Percentiles rank a stretch among this genome's conserved stretches.
phyloP scores from a whole-genome alignment of 805 yeast species.

The Barnettozyma sucrosica region DNA sequence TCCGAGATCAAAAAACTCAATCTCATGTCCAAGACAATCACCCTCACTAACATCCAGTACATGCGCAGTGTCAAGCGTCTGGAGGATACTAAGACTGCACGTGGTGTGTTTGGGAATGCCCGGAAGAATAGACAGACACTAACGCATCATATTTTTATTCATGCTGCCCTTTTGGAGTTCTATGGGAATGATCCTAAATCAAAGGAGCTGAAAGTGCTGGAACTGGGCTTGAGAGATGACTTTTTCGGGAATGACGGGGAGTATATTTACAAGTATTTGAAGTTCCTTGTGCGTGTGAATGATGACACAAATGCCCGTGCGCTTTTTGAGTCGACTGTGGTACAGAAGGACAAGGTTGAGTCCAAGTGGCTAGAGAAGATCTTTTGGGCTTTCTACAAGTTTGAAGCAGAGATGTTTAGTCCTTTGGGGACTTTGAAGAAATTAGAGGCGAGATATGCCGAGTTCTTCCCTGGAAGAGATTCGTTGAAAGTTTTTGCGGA shows the following conservation, averaged over 20 bases:
- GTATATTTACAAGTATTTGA: constrained; percentile 63
- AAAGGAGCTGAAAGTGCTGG: constrained; percentile 71
- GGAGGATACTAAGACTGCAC: constrained; percentile 64
- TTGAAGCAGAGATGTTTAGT: constrained; percentile 59
- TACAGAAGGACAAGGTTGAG: constrained; percentile 25
- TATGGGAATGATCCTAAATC: constrained; percentile 42
- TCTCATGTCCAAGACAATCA: constrained; percentile 37
- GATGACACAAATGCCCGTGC: constrained; percentile 72
- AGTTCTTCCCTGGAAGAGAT: constrained; percentile 57
- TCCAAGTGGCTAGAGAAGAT: constrained; percentile 37
- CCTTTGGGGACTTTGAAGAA: constrained; percentile 61
- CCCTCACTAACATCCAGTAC: constrained; percentile 60
- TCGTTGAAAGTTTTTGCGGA: constrained; percentile 31
- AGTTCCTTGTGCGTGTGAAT: constrained; percentile 61
- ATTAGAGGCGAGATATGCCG: constrained; percentile 61
- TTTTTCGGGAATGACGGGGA: constrained; percentile 47
- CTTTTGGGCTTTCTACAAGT: constrained; percentile 54
- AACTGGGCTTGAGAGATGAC: constrained; percentile 59
- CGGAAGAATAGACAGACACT: constrained; percentile 48
- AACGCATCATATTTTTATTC: constrained; percentile 73
- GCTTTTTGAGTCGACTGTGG: constrained; percentile 71
- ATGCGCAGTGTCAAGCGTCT: constrained; percentile 69
- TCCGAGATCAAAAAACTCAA: constrained; percentile 13
- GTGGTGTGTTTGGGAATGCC: constrained; percentile 63
- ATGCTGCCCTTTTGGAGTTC: constrained; percentile 77